Conservation (phyloP, 2,329 filamentous ascomycete genomes). For the Claviceps arundinis region DNA sequence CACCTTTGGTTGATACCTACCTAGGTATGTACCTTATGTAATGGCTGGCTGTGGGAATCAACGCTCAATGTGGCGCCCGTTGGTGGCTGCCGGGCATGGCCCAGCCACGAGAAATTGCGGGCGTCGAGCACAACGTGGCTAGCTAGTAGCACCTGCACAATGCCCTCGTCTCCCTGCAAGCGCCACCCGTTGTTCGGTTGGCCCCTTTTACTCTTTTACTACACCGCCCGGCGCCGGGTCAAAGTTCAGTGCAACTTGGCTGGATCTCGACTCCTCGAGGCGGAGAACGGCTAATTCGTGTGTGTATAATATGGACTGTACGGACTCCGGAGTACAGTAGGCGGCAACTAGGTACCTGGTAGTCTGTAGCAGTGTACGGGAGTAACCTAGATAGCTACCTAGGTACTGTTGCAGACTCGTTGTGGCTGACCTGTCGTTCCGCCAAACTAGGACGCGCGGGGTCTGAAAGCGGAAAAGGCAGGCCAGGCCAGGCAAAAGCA, state of each 20-base stretch:
- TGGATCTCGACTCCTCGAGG: constrained; percentile 3
- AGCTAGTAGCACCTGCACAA: not conserved
- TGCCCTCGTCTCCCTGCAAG: constrained; percentile 1
- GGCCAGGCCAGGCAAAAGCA: not conserved
- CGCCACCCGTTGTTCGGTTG: constrained; percentile 3
- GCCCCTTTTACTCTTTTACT: not conserved
- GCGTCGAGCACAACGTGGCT: not conserved
- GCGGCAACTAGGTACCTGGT: too few relatives aligned
- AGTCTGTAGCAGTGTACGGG: too few relatives aligned
- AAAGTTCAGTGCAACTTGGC: constrained; percentile 5
- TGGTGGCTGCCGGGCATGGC: not conserved
- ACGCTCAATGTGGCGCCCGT: constrained; percentile 2
- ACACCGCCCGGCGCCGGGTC: not conserved
- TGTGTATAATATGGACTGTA: not conserved
- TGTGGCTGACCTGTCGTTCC: not conserved
- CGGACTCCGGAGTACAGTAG: too few relatives aligned
- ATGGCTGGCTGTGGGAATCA: not conserved
- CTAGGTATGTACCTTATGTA: too few relatives aligned
- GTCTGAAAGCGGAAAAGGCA: not conserved
- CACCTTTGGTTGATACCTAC: too few relatives aligned
- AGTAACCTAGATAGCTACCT: not conserved
- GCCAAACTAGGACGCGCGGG: not conserved
- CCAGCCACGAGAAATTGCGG: not conserved
- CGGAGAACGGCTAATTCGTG: not conserved
- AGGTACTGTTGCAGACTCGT: not conserved